Conservation (phyloP, 352 stramenopile species). For the Globisporangium ultimum region DNA sequence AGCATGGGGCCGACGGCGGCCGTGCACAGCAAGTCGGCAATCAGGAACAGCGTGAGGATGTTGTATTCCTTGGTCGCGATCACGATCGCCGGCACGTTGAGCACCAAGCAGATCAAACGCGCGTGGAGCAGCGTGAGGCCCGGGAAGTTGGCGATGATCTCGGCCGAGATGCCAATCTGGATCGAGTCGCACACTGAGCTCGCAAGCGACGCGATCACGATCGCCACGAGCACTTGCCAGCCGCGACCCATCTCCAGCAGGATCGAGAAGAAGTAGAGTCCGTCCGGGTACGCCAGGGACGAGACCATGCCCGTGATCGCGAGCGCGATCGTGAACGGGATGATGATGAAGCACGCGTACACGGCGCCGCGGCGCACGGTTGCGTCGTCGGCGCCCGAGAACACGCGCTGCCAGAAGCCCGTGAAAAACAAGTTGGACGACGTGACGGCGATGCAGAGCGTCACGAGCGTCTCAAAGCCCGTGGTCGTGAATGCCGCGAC, state of each 20-base stretch:
- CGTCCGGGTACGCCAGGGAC: constrained; percentile 55
- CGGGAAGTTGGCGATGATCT: constrained; percentile 73
- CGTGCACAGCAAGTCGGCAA: constrained; percentile 72
- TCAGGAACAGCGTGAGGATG: constrained; percentile 73
- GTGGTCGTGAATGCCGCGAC: constrained; percentile 56
- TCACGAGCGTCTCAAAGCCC: constrained; percentile 74
- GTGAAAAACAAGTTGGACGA: constrained; percentile 77
- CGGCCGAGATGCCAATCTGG: constrained; percentile 68
- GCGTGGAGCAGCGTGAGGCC: constrained; percentile 47
- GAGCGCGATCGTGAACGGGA: constrained; percentile 68
- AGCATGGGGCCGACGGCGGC: constrained; percentile 72
- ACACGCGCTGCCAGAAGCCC: constrained; percentile 79
- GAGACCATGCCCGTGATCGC: constrained; percentile 71
- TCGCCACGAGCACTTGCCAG: constrained; percentile 65
- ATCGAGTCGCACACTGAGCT: constrained; percentile 67
- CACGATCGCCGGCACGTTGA: constrained; percentile 64
- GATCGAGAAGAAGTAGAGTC: constrained; percentile 66
- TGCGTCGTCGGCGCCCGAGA: constrained; percentile 47
- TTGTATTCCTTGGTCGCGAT: constrained; percentile 67
- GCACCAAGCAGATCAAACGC: constrained; percentile 57
- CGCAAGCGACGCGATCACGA: constrained; percentile 68
- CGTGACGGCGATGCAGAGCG: constrained; percentile 59
- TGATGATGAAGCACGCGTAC: constrained; percentile 45
- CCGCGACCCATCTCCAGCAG: constrained; percentile 62
- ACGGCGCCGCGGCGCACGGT: constrained; percentile 46